Percentiles rank a stretch among this genome's conserved stretches.
These are phyloP conservation scores for Amanita rimosa DNA, from an alignment of 768 basidiomycete genomes.

Conservation along the genomic window DNA sequence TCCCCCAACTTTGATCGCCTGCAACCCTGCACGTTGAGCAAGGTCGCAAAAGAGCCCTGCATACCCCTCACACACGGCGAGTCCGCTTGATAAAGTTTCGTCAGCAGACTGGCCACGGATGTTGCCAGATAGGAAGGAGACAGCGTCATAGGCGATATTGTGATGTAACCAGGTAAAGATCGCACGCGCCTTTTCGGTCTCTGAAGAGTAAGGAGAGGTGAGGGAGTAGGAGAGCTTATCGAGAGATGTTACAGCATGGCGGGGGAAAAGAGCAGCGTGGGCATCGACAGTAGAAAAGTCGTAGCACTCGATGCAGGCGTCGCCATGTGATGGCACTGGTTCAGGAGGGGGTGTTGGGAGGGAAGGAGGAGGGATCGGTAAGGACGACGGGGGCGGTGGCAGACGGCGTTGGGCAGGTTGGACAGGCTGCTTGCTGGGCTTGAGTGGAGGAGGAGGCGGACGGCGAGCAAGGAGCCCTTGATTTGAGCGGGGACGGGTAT, in stretches of 20 bases:
- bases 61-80: constrained; percentile 40
- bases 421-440: background rate
- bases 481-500: constrained; percentile 10
- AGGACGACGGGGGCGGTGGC: background rate
- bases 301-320: constrained; percentile 28
- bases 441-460: constrained; percentile 21
- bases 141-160: constrained; percentile 34
- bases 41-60: constrained; percentile 31
- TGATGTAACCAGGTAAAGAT: constrained; percentile 37
- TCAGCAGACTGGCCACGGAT: constrained; percentile 24
- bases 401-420: constrained; percentile 4
- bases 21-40: constrained; percentile 26
- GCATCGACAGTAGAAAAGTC: constrained; percentile 31
- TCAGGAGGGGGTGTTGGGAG: constrained; percentile 20
- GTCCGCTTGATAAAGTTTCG: constrained; percentile 27
- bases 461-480: constrained; percentile 20
- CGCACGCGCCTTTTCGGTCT: constrained; percentile 34
- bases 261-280: constrained; percentile 32
- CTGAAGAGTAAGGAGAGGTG: constrained; percentile 27
- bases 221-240: constrained; percentile 28
- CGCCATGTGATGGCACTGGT: constrained; percentile 11
- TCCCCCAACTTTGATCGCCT: constrained; percentile 28
- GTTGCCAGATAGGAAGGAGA: constrained; percentile 32
- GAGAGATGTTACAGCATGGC: constrained; percentile 25
- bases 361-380: constrained; percentile 16